Conservation (phyloP, 2,329 filamentous ascomycete species). For the Tympanopsis confertula region DNA sequence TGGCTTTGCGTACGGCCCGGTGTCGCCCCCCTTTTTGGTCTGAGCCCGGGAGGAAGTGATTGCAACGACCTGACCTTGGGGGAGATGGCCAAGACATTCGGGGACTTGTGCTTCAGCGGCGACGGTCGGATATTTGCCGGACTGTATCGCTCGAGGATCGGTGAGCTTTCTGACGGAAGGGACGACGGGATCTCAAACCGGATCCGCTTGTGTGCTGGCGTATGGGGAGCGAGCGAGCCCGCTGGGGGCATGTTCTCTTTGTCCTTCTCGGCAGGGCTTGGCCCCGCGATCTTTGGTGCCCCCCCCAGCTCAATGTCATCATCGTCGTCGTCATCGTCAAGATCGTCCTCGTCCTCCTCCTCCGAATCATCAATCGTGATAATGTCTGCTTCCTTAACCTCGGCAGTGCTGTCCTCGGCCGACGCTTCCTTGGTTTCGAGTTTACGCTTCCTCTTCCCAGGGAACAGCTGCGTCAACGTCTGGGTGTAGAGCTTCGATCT, state of each 20-base stretch:
- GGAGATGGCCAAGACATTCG: conserved; percentile 12
- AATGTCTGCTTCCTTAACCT: too few relatives aligned
- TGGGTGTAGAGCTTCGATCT: not conserved
- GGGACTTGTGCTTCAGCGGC: conserved; percentile 23
- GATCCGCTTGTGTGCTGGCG: conserved; percentile 18
- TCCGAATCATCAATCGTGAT: conserved; percentile 24
- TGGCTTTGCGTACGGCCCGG: too few relatives aligned
- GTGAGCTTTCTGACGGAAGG: conserved; percentile 26
- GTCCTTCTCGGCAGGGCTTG: conserved; percentile 13
- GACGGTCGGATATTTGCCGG: conserved; percentile 18
- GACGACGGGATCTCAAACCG: conserved; percentile 32
- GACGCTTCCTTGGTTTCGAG: too few relatives aligned
- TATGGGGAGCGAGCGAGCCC: conserved; percentile 26
- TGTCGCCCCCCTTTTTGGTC: too few relatives aligned
- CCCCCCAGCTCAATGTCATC: not conserved
- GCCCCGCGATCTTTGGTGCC: conserved; percentile 5
- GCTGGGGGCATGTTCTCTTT: conserved; percentile 7
- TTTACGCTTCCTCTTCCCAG: not conserved
- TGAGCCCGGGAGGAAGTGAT: too few relatives aligned
- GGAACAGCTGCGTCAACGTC: conserved; percentile 2
- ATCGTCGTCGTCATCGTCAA: not conserved
- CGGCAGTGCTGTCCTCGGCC: too few relatives aligned
- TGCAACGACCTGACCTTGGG: too few relatives aligned
- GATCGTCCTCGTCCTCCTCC: conserved; percentile 15
- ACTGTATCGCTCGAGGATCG: conserved; percentile 26